Evolutionary conservation across 306 rosid species (phyloP), one percentile per base, ranked within the genome.

Genomic region (Ochetophila trinervis): DNA sequence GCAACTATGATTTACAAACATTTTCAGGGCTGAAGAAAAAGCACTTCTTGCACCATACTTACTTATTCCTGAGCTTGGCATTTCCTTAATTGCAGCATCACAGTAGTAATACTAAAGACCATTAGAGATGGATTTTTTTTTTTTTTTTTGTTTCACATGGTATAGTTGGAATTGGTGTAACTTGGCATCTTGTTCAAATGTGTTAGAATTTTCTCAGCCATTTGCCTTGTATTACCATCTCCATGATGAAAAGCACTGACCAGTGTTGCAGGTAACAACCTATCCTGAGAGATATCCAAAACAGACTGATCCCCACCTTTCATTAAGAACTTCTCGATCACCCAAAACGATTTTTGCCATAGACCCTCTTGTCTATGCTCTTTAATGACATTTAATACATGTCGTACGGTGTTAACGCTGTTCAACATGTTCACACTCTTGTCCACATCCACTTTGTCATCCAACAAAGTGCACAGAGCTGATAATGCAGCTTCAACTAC

Each of bases 401-500:
- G 85, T 27, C 50, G 70, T 23, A 79, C 50, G 2, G 76, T 70
- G 34, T 79, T 65, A 13, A 52, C 64, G 42, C 65, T 66, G 4
- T 55, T 64, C 44, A 83, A 49, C 60, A 83, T 52, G 57, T 51
- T 76, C 70, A 80, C 80, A 55, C 85, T 64, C 10, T 37, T 63
- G 24, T 76, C 80, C 48, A 83, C 62, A 9, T 83, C 85, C n/a
- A 83, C 77, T 55, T 74, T 65, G 54, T 83, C 88, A 62, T 80
- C 83, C 60, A 80, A 53, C 65, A 74, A 67, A 13, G 88, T 83
- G 53, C 71, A 70, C 42, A 77, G 57, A 17, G 83, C 81, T 14
- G 85, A 70, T 35, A 83, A 53, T 51, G 85, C 80, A 44, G 83
- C 88, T 48, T 77, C 85, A 21, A 74, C 80, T 1, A 83, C 81